These are phyloP conservation scores for Globisporangium irregulare DNA, from an alignment of 352 stramenopile species.

Conservation along the genomic window DNA sequence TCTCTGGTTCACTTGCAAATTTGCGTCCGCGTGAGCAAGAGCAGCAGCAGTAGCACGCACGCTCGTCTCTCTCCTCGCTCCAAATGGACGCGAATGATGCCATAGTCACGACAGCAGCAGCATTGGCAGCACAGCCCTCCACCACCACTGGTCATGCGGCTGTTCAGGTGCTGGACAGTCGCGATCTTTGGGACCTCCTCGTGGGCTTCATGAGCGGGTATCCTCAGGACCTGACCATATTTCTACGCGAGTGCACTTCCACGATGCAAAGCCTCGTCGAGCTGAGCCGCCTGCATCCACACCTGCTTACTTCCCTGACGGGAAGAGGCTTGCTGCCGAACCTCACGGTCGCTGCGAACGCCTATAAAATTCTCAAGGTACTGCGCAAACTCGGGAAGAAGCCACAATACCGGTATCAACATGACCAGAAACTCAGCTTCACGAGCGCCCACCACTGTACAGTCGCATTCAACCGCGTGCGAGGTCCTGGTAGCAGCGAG, in stretches of 20 bases:
- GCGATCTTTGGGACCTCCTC: neutral
- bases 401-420: neutral
- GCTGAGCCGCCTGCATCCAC: neutral
- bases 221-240: neutral
- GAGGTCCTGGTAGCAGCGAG: neutral
- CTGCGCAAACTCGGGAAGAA: neutral
- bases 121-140: neutral
- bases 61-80: neutral
- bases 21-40: neutral
- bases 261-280: neutral
- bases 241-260: neutral
- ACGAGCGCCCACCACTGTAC: neutral
- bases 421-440: neutral
- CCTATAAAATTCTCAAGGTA: neutral
- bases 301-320: neutral
- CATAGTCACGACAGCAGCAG: neutral
- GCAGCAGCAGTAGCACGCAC: neutral
- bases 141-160: neutral
- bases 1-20: neutral
- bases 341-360: neutral
- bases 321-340: neutral
- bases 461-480: neutral
- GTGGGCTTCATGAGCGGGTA: neutral
- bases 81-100: neutral
- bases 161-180: neutral